Evolutionary conservation across 331 rosid genomes (phyloP), one percentile per base, ranked within the genome.

Genomic region (Prunus yedoensis): DNA sequence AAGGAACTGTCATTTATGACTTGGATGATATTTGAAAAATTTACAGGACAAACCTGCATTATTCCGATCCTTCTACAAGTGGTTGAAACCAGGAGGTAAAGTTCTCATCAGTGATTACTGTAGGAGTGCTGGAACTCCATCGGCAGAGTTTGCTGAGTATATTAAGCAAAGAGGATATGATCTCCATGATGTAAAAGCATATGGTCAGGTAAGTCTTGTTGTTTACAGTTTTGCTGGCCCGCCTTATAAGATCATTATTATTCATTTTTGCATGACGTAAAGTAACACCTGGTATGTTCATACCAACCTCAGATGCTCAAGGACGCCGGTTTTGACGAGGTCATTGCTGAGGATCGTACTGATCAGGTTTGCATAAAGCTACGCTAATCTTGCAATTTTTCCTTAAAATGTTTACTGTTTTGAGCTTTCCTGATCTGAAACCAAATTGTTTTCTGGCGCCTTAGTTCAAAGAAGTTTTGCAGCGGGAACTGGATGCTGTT

Each of bases 51-150:
- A 94, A 82, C 86, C 88, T 27, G 88, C 89, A 63, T 41, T 94
- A 50, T 89, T 94, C 74, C 86, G 80, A 76, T 87, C 97, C 63
- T 90, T 94, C 81, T 83, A 82, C 86, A 78, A 88, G 79, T 94
- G 99, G 99, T 76, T 92, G 89, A 94, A 91, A 84, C 97, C 97
- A 4, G 97, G 97, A 35, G 99, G 99, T 3, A 92, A 82, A 75
- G 85, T 94, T 83, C 89, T 94, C 66, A 89, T 94, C 69, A 91
- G 89, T 68, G 99, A 94, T 73, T 91, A 91, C 80, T 94, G 97
- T 70, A 85, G 74, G 80, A 86, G 86, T 77, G 82, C 90, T 76
- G 90, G 84, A 82, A 78, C 82, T 74, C 97, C 90, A 2, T 90
- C 93, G 0, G 46, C 41, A 35, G 95, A 86, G 60, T 94, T 89